phyloP scores from a whole-genome alignment of 176 grass and related monocot genomes.

The Raddia guianensis region DNA sequence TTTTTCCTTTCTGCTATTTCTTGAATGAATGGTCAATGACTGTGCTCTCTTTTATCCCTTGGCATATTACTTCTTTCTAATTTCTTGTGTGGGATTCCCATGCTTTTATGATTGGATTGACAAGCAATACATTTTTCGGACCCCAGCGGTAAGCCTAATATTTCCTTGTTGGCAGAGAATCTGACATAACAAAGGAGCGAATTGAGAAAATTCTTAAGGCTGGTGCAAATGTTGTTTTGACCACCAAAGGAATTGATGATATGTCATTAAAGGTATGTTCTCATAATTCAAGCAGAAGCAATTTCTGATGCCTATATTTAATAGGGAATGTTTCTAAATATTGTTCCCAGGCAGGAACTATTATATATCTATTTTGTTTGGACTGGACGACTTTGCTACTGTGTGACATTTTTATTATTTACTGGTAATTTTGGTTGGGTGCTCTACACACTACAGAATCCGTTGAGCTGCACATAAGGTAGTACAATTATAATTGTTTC shows the following conservation, averaged over 20 bases:
- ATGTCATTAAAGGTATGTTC: conserved; percentile 85
- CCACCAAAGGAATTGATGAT: conserved; percentile 97
- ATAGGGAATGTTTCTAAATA: not conserved
- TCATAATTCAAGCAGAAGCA: not conserved
- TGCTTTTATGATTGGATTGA: not conserved
- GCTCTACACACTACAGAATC: not conserved
- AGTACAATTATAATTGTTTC: not conserved
- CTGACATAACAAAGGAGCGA: conserved; percentile 89
- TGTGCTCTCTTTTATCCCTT: not conserved
- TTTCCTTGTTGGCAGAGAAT: conserved; percentile 54
- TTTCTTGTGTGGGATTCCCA: not conserved
- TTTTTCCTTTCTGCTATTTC: not conserved
- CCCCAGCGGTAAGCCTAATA: not conserved
- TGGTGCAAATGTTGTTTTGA: conserved; percentile 87
- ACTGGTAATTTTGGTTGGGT: not conserved
- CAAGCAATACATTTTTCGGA: not conserved
- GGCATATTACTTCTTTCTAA: not conserved
- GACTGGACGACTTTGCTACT: not conserved
- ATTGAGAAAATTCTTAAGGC: conserved; percentile 85
- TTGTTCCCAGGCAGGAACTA: not conserved
- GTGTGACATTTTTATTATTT: not conserved
- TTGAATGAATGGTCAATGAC: not conserved
- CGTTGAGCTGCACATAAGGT: not conserved
- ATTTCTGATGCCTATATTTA: not conserved
- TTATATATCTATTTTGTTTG: conserved; percentile 6